Evolutionary conservation across 441 rosid species (phyloP).

Genomic region (Erodium moschatum): DNA sequence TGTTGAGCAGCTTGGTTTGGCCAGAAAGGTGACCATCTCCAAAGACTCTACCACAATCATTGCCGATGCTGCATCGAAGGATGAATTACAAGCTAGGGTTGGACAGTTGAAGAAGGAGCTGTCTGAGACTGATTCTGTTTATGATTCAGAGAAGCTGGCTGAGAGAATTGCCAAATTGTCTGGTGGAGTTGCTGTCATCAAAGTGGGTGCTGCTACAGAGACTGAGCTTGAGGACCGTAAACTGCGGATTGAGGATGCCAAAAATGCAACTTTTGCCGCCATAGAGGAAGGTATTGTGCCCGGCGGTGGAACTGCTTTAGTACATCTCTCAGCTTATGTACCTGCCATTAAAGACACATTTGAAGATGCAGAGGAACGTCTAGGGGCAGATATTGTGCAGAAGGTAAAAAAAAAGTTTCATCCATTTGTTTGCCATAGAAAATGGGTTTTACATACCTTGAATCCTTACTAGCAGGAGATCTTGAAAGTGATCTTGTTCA

Average conservation of each 20-base stretch:
- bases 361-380: slow-evolving; percentile 61
- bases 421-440: not conserved
- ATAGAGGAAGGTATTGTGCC: slow-evolving; percentile 95
- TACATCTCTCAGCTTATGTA: slow-evolving; percentile 59
- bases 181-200: slow-evolving; percentile 91
- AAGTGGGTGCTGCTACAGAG: slow-evolving; percentile 95
- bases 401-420: slow-evolving; percentile 40
- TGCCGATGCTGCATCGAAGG: slow-evolving; percentile 89
- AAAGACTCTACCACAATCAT: not conserved
- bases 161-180: slow-evolving; percentile 92
- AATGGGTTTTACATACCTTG: not conserved
- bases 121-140: slow-evolving; percentile 74
- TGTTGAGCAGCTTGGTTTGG: slow-evolving; percentile 1
- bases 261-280: slow-evolving; percentile 93
- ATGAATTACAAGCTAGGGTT: slow-evolving; percentile 71
- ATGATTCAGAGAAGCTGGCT: slow-evolving; percentile 73
- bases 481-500: too few relatives aligned
- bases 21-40: not conserved
- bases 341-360: slow-evolving; percentile 63
- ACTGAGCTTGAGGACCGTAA: slow-evolving; percentile 93
- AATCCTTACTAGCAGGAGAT: too few relatives aligned
- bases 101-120: slow-evolving; percentile 76
- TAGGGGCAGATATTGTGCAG: slow-evolving; percentile 88
- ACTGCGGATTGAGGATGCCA: slow-evolving; percentile 88
- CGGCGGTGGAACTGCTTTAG: slow-evolving; percentile 86